Evolutionary conservation across 805 yeast species (phyloP), one percentile per base, ranked within the genome.

Genomic region (Candida vartiovaarae): DNA sequence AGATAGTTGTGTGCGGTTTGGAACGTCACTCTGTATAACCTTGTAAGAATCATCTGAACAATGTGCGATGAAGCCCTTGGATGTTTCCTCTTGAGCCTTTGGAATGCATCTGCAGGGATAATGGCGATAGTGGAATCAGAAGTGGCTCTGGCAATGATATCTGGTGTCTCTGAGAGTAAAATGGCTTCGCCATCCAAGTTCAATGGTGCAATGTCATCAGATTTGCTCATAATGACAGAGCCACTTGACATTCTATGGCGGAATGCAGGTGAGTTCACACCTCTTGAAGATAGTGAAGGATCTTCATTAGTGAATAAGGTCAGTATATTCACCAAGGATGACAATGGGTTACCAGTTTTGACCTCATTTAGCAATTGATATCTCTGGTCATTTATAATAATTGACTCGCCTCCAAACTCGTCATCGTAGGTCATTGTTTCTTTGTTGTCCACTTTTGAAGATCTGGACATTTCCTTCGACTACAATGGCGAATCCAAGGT

Each of bases 21-120:
- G 62, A 91, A 80, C 0, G 98, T 91, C 7, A 93, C 96, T 52
- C 95, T 76, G 59, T 88, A 87, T 42, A 93, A 71, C 49, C 95
- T 75, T 1, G 95, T 82, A 44, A 91, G 66, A 25, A 91, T 87
- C 78, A 91, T 89, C 54, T 95, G 96, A 10, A 91, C 91, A 29
- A 93, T 90, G 61, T 90, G 96, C 0, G 96, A 86, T 0, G 96
- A 83, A 1, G 96, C 86, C 49, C 84, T 78, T 5, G 98, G 98
- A 57, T 81, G 87, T 53, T 80, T 84, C 29, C 68, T 59, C 6
- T 84, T 82, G 34, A 91, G 73, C 42, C 84, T 69, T 43, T 76
- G 72, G 53, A 91, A 93, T 0, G 97, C 85, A 41, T 78, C 81
- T 2, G 82, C 78, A 0, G 99, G 99, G 11, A 91, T 90, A 32